These are phyloP conservation scores for Wickerhamomyces bisporus DNA, from an alignment of 805 yeast species.

Conservation along the genomic window DNA sequence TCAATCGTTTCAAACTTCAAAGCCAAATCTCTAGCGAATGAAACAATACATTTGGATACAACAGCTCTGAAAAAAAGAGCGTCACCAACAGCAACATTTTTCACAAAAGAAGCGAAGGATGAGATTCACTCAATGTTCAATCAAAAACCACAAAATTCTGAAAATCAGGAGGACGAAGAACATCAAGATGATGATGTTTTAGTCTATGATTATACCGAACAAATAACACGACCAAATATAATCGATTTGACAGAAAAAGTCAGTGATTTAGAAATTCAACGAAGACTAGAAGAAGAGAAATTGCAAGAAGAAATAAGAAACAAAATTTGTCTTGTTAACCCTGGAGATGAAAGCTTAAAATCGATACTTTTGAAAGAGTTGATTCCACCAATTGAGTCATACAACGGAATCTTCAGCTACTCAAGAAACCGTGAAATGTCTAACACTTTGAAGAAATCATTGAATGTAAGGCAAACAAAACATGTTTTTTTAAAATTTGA, in stretches of 20 bases:
- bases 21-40: conserved; percentile 5
- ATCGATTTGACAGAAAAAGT: conserved; percentile 32
- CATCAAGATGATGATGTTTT: conserved; percentile 14
- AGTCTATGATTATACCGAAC: conserved; percentile 30
- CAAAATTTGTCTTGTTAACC: conserved; percentile 29
- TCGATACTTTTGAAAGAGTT: conserved; percentile 33
- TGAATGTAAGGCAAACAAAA: conserved; percentile 25
- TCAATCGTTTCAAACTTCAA: not conserved
- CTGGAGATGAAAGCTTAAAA: conserved; percentile 41
- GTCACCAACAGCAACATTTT: conserved; percentile 78
- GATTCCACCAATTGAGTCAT: conserved; percentile 30
- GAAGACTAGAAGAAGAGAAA: conserved; percentile 1
- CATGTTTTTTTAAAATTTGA: conserved; percentile 40
- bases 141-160: conserved; percentile 40
- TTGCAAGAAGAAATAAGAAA: conserved; percentile 1
- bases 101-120: conserved; percentile 66
- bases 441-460: conserved; percentile 29
- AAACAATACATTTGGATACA: conserved; percentile 19
- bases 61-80: conserved; percentile 29
- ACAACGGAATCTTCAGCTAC: conserved; percentile 28
- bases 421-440: conserved; percentile 30
- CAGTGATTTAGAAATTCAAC: conserved; percentile 2
- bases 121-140: conserved; percentile 77
- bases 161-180: conserved; percentile 16
- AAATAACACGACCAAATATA: conserved; percentile 25